Base-by-base conservation (phyloP, 225 moss, liverwort and hornwort genomes). In the Ulota crispa region DNA sequence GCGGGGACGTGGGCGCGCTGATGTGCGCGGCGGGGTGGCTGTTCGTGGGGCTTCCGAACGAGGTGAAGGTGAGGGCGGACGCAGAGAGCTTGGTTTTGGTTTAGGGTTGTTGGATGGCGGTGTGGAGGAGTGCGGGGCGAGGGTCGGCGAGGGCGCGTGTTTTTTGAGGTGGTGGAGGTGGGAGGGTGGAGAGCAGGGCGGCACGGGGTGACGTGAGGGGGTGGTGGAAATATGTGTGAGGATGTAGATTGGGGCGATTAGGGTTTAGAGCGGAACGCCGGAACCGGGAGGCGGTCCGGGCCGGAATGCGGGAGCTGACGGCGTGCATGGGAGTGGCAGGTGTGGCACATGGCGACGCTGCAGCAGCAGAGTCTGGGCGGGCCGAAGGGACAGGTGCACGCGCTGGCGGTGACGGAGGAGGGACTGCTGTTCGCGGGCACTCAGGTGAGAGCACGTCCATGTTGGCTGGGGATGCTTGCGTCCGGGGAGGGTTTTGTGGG, bases 1-100 rank as follows among this genome's bases (percentile, higher is more conserved):
- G 94, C 47, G 94, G 99, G 60, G 99, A 99, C 85, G 93, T 99
- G 39, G 99, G 96, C 37, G 99, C 99, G 59, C 82, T 99, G 64
- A 81, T 99, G 15, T 92, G 88, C 80, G 95, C 94, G 39, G 75
- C 90, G 23, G 87, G 91, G 30, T 96, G 92, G 93, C 92, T 99
- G 50, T 93, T 99, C 83, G 91, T 99, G 79, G 99, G 99, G 59
- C 79, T 99, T 62, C 90, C 91, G 50, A 96, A 96, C 83, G 94
- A 94, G 87, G 99, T 99, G 67, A 92, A 94, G 95, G 97, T 98
- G 69, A 84, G 85, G 52, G 64, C 19, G 72, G 26, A 2, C 61
- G n/a, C 34, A 0, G 41, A 0, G 41, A 54, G 20, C 31, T 23
- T 3, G 16, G 45, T 61, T 67, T 61, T 24, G 5, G 72, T 57